Conservation (phyloP, 2,329 filamentous ascomycete genomes). For the Pseudocercospora vitis region DNA sequence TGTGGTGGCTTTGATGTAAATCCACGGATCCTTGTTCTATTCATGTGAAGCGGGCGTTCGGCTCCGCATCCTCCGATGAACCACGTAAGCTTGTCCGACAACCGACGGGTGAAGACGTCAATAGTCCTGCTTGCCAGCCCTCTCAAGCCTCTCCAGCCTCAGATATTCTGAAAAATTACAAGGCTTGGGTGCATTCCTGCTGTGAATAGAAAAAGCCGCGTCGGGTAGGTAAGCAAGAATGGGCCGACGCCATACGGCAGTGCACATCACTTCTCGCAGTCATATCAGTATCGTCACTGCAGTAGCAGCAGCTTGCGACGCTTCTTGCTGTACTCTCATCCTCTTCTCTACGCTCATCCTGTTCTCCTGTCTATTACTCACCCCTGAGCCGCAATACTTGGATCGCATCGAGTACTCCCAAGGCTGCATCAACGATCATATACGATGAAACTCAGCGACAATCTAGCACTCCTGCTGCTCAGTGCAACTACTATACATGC, state of each 20-base stretch:
- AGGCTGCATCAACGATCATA: too few species aligned
- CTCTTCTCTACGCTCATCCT: not conserved
- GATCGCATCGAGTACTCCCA: not conserved
- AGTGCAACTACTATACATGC: conserved; percentile 12
- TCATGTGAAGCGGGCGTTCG: conserved; percentile 1
- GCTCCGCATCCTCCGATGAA: conserved; percentile 5
- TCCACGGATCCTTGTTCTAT: conserved; percentile 8
- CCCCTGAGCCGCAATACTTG: not conserved
- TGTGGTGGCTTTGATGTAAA: not conserved
- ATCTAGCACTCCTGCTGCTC: conserved; percentile 10
- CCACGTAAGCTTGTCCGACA: conserved; percentile 16
- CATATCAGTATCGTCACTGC: not conserved
- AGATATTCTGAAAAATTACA: conserved; percentile 7
- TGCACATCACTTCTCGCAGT: not conserved
- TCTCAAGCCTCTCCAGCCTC: conserved; percentile 1
- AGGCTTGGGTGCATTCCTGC: conserved; percentile 12
- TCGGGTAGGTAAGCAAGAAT: conserved; percentile 7
- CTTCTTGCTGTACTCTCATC: conserved; percentile 1
- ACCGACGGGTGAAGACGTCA: conserved; percentile 9
- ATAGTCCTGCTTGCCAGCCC: not conserved
- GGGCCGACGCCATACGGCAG: not conserved
- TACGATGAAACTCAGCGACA: conserved; percentile 8
- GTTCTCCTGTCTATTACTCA: not conserved
- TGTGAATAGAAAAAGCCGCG: conserved; percentile 9
- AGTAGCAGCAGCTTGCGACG: conserved; percentile 1